These are phyloP conservation scores for Phaffia australis DNA, from an alignment of 768 basidiomycete genomes.

Conservation along the genomic window DNA sequence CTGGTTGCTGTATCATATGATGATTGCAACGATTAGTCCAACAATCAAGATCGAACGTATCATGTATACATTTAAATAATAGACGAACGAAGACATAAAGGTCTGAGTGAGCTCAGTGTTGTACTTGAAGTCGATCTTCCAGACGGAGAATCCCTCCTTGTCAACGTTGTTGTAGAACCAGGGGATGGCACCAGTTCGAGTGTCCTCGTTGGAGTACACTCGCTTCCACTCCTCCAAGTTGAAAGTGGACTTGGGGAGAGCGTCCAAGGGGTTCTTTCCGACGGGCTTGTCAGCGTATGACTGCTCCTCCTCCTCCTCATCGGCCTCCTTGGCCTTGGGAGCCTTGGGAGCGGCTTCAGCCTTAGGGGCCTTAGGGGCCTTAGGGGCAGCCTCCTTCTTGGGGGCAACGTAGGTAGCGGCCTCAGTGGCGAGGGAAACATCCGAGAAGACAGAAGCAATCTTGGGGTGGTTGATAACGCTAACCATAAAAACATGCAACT, in stretches of 20 bases:
- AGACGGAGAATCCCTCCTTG: constrained; percentile 74
- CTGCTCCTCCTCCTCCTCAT: constrained; percentile 63
- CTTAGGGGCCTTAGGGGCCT: constrained; percentile 28
- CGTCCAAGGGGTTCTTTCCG: constrained; percentile 85
- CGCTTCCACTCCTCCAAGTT: constrained; percentile 79
- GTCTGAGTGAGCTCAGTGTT: constrained; percentile 73
- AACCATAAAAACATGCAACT: neutral
- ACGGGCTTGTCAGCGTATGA: constrained; percentile 72
- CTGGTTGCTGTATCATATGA: constrained; percentile 34
- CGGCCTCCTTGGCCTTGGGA: constrained; percentile 42
- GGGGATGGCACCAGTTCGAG: constrained; percentile 76
- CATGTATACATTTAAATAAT: constrained; percentile 16
- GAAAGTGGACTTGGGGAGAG: constrained; percentile 56
- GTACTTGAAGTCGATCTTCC: constrained; percentile 95
- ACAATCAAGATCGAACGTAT: neutral
- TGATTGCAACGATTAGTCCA: neutral
- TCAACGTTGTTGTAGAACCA: constrained; percentile 97
- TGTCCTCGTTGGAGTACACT: constrained; percentile 97
- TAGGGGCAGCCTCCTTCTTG: constrained; percentile 43
- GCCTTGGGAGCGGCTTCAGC: constrained; percentile 40
- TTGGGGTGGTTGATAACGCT: constrained; percentile 66
- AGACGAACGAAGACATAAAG: neutral
- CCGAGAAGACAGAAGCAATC: constrained; percentile 56
- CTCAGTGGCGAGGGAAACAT: constrained; percentile 50
- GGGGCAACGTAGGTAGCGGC: constrained; percentile 56